Evolutionary conservation across 306 rosid genomes (phyloP).

Genomic region (Herpetospermum pedunculosum): DNA sequence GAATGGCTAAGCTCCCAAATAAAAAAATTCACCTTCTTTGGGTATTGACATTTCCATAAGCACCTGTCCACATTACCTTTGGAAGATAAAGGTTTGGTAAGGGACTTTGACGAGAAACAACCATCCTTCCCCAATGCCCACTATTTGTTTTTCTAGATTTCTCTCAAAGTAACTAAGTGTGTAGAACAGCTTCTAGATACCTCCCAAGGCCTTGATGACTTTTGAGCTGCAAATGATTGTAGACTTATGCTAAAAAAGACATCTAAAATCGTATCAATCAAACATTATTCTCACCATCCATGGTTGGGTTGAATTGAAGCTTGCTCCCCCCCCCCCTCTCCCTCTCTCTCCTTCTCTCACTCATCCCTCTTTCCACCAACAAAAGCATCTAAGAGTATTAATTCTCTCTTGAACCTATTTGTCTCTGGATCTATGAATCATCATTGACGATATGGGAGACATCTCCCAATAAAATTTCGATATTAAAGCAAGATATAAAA

Average conservation of each 20-base stretch:
- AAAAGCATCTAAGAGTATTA: background rate
- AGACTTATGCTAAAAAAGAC: background rate
- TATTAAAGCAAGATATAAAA: background rate
- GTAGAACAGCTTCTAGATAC: background rate
- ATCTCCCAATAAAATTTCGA: background rate
- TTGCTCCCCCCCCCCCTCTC: background rate
- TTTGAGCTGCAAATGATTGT: background rate
- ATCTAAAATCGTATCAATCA: background rate
- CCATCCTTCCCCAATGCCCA: too few relatives aligned
- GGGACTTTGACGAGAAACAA: too few relatives aligned
- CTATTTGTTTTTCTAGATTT: too few relatives aligned
- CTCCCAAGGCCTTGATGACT: background rate
- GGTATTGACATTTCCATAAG: too few relatives aligned
- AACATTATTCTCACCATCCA: background rate
- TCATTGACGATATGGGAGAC: background rate
- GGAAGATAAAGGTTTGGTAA: too few relatives aligned
- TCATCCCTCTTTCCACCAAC: background rate
- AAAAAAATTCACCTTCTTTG: too few relatives aligned
- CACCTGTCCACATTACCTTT: too few relatives aligned
- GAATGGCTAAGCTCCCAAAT: too few relatives aligned
- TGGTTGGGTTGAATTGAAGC: background rate
- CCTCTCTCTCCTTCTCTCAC: background rate
- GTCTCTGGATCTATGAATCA: background rate
- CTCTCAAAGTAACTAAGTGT: background rate
- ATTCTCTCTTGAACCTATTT: background rate